These are phyloP conservation scores for Diutina neorugosa DNA, from an alignment of 1,139 yeast species.

Conservation along the genomic window DNA sequence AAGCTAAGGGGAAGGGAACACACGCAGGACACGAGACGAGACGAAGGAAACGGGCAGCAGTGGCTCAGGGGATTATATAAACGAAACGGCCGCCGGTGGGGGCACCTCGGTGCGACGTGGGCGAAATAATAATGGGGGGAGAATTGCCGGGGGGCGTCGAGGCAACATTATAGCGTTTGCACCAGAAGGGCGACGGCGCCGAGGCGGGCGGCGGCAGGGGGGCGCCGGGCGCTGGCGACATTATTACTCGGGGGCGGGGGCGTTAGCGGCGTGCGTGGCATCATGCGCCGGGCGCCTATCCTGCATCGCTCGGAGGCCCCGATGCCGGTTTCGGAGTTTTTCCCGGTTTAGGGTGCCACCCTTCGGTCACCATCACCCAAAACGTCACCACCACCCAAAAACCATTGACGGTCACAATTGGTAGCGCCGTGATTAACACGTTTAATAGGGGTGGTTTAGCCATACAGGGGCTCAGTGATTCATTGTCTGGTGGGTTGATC, in stretches of 20 bases:
- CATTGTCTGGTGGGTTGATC: no score
- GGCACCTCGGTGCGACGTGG: background rate
- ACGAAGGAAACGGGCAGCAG: background rate
- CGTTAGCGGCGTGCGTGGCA: background rate
- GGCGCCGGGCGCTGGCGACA: background rate
- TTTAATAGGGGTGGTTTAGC: no score
- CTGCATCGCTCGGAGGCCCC: background rate
- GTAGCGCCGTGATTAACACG: no score
- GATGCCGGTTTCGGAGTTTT: background rate
- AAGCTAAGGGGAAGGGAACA: no score
- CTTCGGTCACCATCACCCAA: no score
- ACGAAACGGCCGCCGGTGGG: background rate
- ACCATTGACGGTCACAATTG: no score
- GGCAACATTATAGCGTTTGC: background rate
- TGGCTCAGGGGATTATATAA: background rate
- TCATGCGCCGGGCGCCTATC: background rate
- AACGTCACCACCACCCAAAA: no score
- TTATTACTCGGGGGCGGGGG: background rate
- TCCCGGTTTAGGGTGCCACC: background rate
- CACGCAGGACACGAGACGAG: no score
- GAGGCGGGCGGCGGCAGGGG: background rate
- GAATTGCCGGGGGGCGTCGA: background rate
- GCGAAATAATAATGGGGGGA: background rate
- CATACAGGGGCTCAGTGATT: no score
- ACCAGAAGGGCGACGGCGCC: background rate